Conservation (phyloP, 169 alveolate genomes). For the Cryptosporidium baileyi region DNA sequence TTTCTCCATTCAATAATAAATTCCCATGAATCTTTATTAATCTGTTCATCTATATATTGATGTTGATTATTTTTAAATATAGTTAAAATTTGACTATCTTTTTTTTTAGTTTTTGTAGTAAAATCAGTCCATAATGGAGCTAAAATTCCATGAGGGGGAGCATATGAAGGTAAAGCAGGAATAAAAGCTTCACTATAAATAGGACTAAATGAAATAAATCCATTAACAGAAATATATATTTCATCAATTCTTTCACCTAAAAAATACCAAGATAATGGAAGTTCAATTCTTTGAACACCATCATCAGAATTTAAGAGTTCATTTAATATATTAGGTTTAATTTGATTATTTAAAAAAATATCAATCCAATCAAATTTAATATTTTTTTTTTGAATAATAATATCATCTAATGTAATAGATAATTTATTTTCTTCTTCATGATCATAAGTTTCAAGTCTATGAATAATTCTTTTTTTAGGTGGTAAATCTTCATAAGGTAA, state of each 20-base stretch:
- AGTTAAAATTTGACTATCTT: background rate
- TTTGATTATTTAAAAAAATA: background rate
- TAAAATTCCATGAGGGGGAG: conserved; percentile 66
- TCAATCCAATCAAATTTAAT: conserved; percentile 28
- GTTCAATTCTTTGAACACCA: conserved; percentile 38
- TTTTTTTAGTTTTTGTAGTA: conserved; percentile 19
- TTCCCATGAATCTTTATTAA: conserved; percentile 4
- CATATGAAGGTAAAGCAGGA: conserved; percentile 64
- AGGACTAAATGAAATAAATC: conserved; percentile 53
- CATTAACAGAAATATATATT: conserved; percentile 55
- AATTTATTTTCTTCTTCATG: background rate
- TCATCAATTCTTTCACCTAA: conserved; percentile 30
- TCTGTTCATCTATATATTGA: background rate
- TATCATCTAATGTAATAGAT: conserved; percentile 13
- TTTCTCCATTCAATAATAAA: conserved; percentile 59
- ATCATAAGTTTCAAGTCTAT: conserved; percentile 32
- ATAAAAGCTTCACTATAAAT: conserved; percentile 62
- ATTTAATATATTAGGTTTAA: background rate
- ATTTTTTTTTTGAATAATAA: background rate
- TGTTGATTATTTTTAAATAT: background rate
- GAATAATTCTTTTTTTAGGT: conserved; percentile 9
- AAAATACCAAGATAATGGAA: conserved; percentile 39
- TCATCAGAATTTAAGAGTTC: conserved; percentile 44
- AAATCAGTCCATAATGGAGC: conserved; percentile 70
- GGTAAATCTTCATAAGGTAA: conserved; percentile 32